These are phyloP conservation scores for Penicillium fimorum DNA, from an alignment of 495 filamentous ascomycete species.

Conservation along the genomic window DNA sequence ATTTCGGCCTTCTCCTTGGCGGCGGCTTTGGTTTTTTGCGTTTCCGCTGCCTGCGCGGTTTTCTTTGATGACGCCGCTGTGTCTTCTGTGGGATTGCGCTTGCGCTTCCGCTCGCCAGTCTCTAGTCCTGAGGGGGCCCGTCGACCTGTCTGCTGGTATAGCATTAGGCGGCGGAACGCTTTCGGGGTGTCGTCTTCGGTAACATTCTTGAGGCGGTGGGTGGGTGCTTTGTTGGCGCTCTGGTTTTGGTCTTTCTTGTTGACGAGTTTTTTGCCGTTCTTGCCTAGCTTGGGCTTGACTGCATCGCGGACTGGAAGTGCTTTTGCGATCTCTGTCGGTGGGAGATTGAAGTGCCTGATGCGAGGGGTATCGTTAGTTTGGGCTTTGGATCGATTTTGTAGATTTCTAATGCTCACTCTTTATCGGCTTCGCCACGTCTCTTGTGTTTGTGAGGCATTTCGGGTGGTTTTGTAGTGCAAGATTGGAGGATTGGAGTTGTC, in stretches of 20 bases:
- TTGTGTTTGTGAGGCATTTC: constrained; percentile 88
- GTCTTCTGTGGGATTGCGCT: constrained; percentile 26
- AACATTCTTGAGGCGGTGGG: constrained; percentile 42
- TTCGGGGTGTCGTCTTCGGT: constrained; percentile 76
- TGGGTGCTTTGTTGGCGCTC: constrained; percentile 17
- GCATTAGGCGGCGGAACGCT: constrained; percentile 81
- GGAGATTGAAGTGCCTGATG: constrained; percentile 64
- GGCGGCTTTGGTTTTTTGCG: constrained; percentile 15
- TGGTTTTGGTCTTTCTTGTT: constrained; percentile 22
- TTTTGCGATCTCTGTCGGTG: constrained; percentile 66
- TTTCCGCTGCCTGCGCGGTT: constrained; percentile 3
- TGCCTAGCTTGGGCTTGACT: constrained; percentile 24
- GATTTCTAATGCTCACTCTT: constrained; percentile 29
- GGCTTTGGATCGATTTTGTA: no score
- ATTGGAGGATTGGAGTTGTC: constrained; percentile 14
- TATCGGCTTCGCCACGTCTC: constrained; percentile 48
- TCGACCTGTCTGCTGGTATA: constrained; percentile 53
- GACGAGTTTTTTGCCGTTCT: constrained; percentile 16
- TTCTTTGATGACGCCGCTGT: constrained; percentile 23
- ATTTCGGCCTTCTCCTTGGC: constrained; percentile 29
- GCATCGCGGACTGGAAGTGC: constrained; percentile 59
- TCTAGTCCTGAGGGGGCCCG: constrained; percentile 65
- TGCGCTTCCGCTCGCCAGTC: constrained; percentile 57
- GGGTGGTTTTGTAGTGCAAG: constrained; percentile 17
- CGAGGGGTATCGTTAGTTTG: neutral